A percentile compares a stretch with the other conserved stretches of the same genome.
These are phyloP conservation scores for Solanum clarkiae DNA, from an alignment of 257 asterid genomes.

Conservation along the genomic window DNA sequence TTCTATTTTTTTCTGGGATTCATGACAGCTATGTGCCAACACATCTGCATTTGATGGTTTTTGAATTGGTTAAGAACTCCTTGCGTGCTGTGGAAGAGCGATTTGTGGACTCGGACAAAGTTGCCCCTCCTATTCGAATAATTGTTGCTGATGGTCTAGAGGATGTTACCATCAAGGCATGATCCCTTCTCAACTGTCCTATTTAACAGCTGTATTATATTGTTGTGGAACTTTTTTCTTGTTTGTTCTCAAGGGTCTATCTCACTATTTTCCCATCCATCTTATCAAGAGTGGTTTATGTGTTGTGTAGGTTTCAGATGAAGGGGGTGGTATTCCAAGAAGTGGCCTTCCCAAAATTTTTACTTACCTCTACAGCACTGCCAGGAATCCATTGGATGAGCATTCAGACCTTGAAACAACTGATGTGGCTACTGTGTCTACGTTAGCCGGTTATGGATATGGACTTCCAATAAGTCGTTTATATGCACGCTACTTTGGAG, in stretches of 20 bases:
- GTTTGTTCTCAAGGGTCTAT: not conserved
- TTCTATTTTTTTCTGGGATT: not conserved
- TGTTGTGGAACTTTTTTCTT: not conserved
- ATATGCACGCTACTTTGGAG: slow-evolving; percentile 91
- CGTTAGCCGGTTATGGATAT: slow-evolving; percentile 96
- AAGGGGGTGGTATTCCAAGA: slow-evolving; percentile 97
- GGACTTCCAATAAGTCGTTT: slow-evolving; percentile 94
- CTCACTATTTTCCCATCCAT: not conserved
- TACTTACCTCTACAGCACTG: slow-evolving; percentile 88
- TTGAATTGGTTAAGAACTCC: slow-evolving; percentile 91
- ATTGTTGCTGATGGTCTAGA: slow-evolving; percentile 95
- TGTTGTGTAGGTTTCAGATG: slow-evolving; percentile 66
- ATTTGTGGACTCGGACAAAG: slow-evolving; percentile 66
- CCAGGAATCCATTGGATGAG: slow-evolving; percentile 63
- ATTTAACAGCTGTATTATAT: not conserved
- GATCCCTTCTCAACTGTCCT: not conserved
- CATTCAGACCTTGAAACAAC: slow-evolving; percentile 54
- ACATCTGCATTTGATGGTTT: slow-evolving; percentile 93
- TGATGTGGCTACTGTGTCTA: slow-evolving; percentile 35
- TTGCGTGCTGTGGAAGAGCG: slow-evolving; percentile 92
- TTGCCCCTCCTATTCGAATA: slow-evolving; percentile 76
- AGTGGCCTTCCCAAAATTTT: slow-evolving; percentile 84
- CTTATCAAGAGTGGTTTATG: not conserved
- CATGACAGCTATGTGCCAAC: slow-evolving; percentile 68
- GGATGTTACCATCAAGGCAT: slow-evolving; percentile 91